These are phyloP conservation scores for Amaranthus hypochondriacus DNA, from an alignment of 148 eudicot genomes.

Conservation along the genomic window DNA sequence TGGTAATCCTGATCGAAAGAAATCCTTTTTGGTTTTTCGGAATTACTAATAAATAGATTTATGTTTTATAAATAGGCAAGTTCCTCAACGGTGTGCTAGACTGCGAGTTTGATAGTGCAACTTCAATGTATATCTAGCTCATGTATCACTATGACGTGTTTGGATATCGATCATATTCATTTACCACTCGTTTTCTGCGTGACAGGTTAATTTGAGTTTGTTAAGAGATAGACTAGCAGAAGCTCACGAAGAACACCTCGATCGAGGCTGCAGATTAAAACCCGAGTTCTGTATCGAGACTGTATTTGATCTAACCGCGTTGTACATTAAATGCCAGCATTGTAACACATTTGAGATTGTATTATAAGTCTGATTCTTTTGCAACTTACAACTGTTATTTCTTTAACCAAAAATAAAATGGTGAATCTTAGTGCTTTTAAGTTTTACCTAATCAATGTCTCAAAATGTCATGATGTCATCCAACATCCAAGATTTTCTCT, in stretches of 20 bases:
- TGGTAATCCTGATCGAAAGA: background rate
- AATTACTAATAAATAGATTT: too few species aligned
- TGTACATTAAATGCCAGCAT: slow-evolving; percentile 64
- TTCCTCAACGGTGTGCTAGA: too few species aligned
- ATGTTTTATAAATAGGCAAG: too few species aligned
- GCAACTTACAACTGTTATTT: background rate
- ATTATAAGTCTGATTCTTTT: slow-evolving; percentile 25
- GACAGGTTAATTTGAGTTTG: slow-evolving; percentile 55
- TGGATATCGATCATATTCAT: background rate
- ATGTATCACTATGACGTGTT: too few species aligned
- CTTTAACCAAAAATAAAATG: too few species aligned
- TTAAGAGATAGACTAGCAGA: slow-evolving; percentile 64
- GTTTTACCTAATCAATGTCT: too few species aligned
- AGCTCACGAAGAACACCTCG: slow-evolving; percentile 75
- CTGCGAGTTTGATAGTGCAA: too few species aligned
- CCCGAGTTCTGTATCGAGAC: slow-evolving; percentile 61
- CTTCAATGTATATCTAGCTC: too few species aligned
- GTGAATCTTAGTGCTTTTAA: too few species aligned
- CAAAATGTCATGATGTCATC: background rate
- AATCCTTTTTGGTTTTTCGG: too few species aligned
- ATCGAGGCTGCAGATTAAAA: slow-evolving; percentile 70
- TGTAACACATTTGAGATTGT: slow-evolving; percentile 77
- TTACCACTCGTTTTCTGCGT: background rate
- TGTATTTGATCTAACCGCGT: slow-evolving; percentile 59
- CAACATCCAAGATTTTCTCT: background rate